A percentile compares a stretch with the other conserved stretches of the same genome.
Evolutionary conservation across 75 land plant species (phyloP).

Genomic region (Selaginella moellendorffii): DNA sequence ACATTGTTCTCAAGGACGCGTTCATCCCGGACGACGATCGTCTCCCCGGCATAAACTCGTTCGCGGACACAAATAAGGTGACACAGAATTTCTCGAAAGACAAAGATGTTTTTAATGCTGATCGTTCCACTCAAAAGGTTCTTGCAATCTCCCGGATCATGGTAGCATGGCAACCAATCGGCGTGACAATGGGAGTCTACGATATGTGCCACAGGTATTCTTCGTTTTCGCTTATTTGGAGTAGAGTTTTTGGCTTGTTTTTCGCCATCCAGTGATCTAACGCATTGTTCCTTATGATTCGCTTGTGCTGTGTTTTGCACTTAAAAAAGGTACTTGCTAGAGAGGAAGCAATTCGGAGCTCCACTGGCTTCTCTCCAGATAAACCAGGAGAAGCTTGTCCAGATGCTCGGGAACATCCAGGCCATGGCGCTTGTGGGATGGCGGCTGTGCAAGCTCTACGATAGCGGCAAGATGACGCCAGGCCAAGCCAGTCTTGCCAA

Average conservation of each 20-base stretch:
- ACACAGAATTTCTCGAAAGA: too few species aligned
- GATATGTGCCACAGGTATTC: constrained; percentile 88
- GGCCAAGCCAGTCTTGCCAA: constrained; percentile 90
- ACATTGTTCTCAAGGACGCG: constrained; percentile 53
- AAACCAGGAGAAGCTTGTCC: constrained; percentile 77
- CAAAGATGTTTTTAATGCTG: too few species aligned
- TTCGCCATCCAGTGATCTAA: not conserved
- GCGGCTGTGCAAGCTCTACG: constrained; percentile 85
- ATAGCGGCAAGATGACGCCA: constrained; percentile 75
- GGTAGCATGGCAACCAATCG: constrained; percentile 98
- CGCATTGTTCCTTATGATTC: not conserved
- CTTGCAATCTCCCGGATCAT: constrained; percentile 81
- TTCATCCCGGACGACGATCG: constrained; percentile 91
- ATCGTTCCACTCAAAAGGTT: constrained; percentile 34
- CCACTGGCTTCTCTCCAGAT: constrained; percentile 80
- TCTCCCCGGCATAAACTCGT: constrained; percentile 66
- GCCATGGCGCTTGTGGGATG: constrained; percentile 86
- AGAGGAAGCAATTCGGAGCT: constrained; percentile 92
- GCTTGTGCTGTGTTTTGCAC: not conserved
- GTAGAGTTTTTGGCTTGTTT: not conserved
- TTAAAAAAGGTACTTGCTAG: constrained; percentile 63
- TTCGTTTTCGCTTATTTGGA: too few species aligned
- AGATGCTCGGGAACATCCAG: constrained; percentile 82
- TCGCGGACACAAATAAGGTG: constrained; percentile 84
- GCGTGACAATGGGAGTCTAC: constrained; percentile 85